phyloP scores from a whole-genome alignment of 2,329 filamentous ascomycete genomes.

The Botrytis elliptica region DNA sequence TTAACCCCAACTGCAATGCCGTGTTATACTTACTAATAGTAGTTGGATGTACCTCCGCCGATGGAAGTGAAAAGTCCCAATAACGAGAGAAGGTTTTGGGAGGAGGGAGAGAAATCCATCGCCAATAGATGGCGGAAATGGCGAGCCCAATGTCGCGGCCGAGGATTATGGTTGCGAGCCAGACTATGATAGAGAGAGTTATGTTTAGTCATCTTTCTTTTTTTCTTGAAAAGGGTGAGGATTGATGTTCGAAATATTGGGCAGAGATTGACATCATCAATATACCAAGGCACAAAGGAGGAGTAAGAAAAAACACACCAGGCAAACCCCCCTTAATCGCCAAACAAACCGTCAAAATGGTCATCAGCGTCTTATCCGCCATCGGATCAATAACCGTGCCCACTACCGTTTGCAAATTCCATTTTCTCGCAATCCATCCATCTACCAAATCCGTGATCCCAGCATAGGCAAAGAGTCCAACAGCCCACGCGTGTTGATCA shows the following conservation, averaged over 20 bases:
- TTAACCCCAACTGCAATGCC: slow-evolving; percentile 81
- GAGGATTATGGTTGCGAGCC: slow-evolving; percentile 86
- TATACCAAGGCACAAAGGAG: background rate
- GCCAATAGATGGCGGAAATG: slow-evolving; percentile 88
- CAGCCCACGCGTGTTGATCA: slow-evolving; percentile 73
- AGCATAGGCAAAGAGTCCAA: slow-evolving; percentile 88
- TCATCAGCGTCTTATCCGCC: slow-evolving; percentile 97
- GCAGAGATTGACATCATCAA: background rate
- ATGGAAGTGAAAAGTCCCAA: slow-evolving; percentile 95
- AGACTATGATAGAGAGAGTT: slow-evolving; percentile 53
- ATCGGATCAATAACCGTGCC: slow-evolving; percentile 94
- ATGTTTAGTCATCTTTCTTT: background rate
- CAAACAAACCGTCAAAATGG: slow-evolving; percentile 80
- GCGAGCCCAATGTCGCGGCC: slow-evolving; percentile 82
- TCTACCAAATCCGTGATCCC: slow-evolving; percentile 90
- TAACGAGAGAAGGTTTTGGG: slow-evolving; percentile 91
- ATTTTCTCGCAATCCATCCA: slow-evolving; percentile 87
- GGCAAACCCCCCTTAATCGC: slow-evolving; percentile 81
- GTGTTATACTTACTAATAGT: slow-evolving; percentile 92
- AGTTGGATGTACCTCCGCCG: slow-evolving; percentile 79
- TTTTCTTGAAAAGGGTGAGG: too few relatives aligned
- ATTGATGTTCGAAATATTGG: background rate
- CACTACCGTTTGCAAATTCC: slow-evolving; percentile 87
- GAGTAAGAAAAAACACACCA: slow-evolving; percentile 49
- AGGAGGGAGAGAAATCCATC: slow-evolving; percentile 88